Evolutionary conservation across 352 stramenopile genomes (phyloP), one percentile per base, ranked within the genome.

Genomic region (Pythium aphanidermatum): DNA sequence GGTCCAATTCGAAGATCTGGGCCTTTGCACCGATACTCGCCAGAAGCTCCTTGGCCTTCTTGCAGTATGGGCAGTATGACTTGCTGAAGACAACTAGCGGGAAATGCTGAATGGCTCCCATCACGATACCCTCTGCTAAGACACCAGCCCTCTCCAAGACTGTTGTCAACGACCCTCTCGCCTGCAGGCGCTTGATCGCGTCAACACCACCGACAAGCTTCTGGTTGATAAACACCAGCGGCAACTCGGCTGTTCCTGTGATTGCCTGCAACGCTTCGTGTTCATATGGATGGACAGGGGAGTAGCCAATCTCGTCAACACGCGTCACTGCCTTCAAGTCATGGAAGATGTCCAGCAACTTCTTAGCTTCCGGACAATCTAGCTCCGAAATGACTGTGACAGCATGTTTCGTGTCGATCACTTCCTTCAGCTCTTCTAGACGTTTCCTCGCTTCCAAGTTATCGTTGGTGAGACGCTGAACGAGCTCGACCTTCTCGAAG

Each of bases 141-240:
- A 66, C 76, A 3, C 83, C 83, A 10, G 62, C 63, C 37, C 74
- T 73, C 34, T 89, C 74, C 24, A 99, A 63, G 65, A 98, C 78
- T 46, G 83, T 54, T 52, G 78, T 54, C 11, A 99, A 58, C 27
- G 84, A 81, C 37, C 94, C 93, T 20, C 54, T 76, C 25, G 73
- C 58, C 19, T 86, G 63, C 31, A 97, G 73, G n/a, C 63, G 74
- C 57, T 97, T 87, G 20, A 95, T 86, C 49, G 97, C 86, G 56
- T 96, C 87, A 46, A 97, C 87, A 36, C 96, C 94, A 39, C 95
- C 95, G 26, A 98, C 56, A 59, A 94, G 87, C 55, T 96, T 77
- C 51, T 90, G 75, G 37, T 95, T 89, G 20, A 99, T 83, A 65
- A 97, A 99, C 27, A 99, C 92, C 58, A 98, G 96, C 0, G 97